These are phyloP conservation scores for Trypethelium eluteriae DNA, from an alignment of 495 filamentous ascomycete species.

Conservation along the genomic window DNA sequence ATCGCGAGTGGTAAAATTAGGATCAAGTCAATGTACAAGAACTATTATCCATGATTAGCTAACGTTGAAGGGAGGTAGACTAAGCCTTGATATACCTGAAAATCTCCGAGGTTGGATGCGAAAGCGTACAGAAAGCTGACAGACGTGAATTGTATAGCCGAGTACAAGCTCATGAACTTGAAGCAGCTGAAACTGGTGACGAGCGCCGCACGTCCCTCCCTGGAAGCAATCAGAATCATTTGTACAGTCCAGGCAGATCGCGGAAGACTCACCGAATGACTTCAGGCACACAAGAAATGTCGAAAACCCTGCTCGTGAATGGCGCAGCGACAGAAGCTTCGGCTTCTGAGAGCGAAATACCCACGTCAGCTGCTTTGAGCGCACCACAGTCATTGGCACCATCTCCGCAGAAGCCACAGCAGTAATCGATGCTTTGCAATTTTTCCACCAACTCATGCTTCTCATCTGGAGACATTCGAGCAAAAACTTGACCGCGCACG, in stretches of 20 bases:
- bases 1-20: conserved; percentile 94
- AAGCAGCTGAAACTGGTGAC: conserved; percentile 99
- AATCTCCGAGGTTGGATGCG: conserved; percentile 93
- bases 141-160: conserved; percentile 97
- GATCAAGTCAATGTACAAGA: conserved; percentile 86
- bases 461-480: conserved; percentile 97
- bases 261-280: conserved; percentile 52
- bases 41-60: conserved; percentile 70
- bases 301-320: conserved; percentile 91
- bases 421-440: conserved; percentile 92
- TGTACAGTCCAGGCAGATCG: neutral
- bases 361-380: conserved; percentile 94
- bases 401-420: conserved; percentile 93
- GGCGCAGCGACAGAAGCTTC: conserved; percentile 97
- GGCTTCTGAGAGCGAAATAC: conserved; percentile 96
- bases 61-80: conserved; percentile 85
- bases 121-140: conserved; percentile 96
- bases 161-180: conserved; percentile 99
- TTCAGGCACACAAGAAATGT: conserved; percentile 92
- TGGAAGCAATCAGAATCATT: neutral
- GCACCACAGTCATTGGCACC: conserved; percentile 98
- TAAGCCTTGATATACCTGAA: conserved; percentile 95
- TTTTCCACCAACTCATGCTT: conserved; percentile 98
- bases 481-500: conserved; percentile 85
- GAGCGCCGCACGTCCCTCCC: conserved; percentile 82